Evolutionary conservation across 352 stramenopile genomes (phyloP).

Genomic region (Thraustochytrium striatum): DNA sequence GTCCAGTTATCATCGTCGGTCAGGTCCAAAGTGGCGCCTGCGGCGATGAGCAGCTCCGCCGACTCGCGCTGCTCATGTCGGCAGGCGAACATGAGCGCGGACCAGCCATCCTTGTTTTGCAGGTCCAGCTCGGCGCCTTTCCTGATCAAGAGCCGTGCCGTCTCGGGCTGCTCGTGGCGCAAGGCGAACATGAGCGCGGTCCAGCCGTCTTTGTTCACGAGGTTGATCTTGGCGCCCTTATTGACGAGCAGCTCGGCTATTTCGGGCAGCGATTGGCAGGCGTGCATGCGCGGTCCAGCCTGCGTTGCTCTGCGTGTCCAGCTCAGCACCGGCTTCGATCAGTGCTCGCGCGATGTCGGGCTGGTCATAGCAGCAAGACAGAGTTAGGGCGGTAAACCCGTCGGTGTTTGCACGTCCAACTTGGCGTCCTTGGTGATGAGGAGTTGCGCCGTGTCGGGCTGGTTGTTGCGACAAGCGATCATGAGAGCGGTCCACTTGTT

Average conservation of each 20-base stretch:
- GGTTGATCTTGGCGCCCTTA: conserved; percentile 4
- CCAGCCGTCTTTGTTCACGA: conserved; percentile 15
- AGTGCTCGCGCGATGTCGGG: background rate
- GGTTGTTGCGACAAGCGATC: conserved; percentile 2
- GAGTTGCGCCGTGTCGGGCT: conserved; percentile 1
- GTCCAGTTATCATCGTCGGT: background rate
- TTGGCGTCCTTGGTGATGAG: background rate
- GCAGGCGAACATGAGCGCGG: conserved; percentile 30
- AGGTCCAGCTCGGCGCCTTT: background rate
- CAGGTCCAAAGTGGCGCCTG: too few relatives aligned
- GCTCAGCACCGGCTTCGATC: background rate
- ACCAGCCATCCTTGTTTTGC: background rate
- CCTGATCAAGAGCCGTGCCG: background rate
- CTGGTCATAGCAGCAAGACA: background rate
- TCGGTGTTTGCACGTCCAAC: background rate
- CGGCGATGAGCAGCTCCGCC: conserved; percentile 14
- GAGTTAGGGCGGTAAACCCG: background rate
- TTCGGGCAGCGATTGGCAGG: background rate
- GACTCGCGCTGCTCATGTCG: background rate
- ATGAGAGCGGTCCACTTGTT: conserved; percentile 31
- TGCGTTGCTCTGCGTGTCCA: background rate
- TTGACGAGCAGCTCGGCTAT: background rate
- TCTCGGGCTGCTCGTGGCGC: background rate
- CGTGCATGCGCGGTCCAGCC: conserved; percentile 30
- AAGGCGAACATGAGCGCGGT: conserved; percentile 24